Conservation (phyloP, 306 rosid genomes). For the Lotus japonicus region DNA sequence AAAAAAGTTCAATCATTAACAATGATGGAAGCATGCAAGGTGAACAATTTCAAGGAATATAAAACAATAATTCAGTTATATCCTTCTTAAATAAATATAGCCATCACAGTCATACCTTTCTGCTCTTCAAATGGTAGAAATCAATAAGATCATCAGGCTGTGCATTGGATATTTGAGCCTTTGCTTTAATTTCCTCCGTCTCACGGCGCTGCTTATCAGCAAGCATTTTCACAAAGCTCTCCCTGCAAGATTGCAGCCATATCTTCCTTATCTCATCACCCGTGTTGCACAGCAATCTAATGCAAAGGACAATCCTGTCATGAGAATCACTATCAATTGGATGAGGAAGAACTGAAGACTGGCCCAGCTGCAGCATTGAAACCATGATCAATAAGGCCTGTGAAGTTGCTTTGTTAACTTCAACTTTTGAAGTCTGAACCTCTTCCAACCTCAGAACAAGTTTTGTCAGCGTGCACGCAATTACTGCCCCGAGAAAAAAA, state of each 20-base stretch:
- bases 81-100: conserved; percentile 11
- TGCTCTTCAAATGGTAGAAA: conserved; percentile 95
- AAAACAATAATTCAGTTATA: neutral
- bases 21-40: conserved; percentile 1
- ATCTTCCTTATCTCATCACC: conserved; percentile 73
- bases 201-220: conserved; percentile 86
- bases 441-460: conserved; percentile 89
- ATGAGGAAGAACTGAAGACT: conserved; percentile 76
- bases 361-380: conserved; percentile 88
- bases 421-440: conserved; percentile 78
- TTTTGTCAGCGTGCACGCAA: conserved; percentile 82
- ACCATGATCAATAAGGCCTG: conserved; percentile 78
- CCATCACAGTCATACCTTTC: conserved; percentile 53
- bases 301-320: conserved; percentile 81
- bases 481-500: conserved; percentile 88
- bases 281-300: conserved; percentile 65
- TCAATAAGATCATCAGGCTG: conserved; percentile 99
- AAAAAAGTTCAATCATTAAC: neutral
- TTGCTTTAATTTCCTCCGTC: conserved; percentile 77
- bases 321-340: conserved; percentile 88
- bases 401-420: conserved; percentile 64
- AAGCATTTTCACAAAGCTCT: conserved; percentile 95
- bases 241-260: conserved; percentile 87
- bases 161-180: conserved; percentile 81
- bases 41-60: neutral